Conservation (phyloP, 2,329 filamentous ascomycete genomes). For the Fusarium buharicum region DNA sequence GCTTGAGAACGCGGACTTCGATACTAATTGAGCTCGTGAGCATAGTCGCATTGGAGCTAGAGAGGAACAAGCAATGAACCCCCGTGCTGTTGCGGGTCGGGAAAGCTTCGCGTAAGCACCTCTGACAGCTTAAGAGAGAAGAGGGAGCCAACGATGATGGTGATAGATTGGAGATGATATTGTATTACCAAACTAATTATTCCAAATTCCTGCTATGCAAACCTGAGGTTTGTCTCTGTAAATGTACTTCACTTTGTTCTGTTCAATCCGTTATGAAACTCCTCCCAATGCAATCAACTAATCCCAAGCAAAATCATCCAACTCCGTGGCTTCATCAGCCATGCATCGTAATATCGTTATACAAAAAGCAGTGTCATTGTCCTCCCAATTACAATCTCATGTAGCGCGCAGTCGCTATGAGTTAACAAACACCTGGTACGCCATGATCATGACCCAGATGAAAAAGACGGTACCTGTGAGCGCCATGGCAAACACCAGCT, state of each 20-base stretch:
- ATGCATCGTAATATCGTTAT: conserved; percentile 39
- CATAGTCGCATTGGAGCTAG: conserved; percentile 9
- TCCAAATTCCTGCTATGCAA: background rate
- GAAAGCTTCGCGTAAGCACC: too few species aligned
- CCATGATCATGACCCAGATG: conserved; percentile 76
- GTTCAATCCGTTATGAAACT: conserved; percentile 17
- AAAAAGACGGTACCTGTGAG: conserved; percentile 69
- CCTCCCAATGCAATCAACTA: conserved; percentile 24
- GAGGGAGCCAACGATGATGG: conserved; percentile 19
- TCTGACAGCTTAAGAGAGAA: conserved; percentile 20
- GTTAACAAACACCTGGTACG: conserved; percentile 69
- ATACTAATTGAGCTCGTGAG: background rate
- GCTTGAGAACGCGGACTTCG: conserved; percentile 1
- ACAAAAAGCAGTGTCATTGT: background rate
- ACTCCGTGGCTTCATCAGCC: conserved; percentile 33
- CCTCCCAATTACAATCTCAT: background rate
- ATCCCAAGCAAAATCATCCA: conserved; percentile 3
- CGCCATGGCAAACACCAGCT: conserved; percentile 71
- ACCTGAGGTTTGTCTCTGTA: conserved; percentile 3
- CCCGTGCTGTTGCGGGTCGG: conserved; percentile 1
- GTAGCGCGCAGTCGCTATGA: conserved; percentile 43
- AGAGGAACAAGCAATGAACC: conserved; percentile 14
- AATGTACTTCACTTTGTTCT: conserved; percentile 22
- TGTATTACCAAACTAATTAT: conserved; percentile 1
- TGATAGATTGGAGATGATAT: background rate